phyloP scores from a whole-genome alignment of 306 rosid species.

The Prunus davidiana region DNA sequence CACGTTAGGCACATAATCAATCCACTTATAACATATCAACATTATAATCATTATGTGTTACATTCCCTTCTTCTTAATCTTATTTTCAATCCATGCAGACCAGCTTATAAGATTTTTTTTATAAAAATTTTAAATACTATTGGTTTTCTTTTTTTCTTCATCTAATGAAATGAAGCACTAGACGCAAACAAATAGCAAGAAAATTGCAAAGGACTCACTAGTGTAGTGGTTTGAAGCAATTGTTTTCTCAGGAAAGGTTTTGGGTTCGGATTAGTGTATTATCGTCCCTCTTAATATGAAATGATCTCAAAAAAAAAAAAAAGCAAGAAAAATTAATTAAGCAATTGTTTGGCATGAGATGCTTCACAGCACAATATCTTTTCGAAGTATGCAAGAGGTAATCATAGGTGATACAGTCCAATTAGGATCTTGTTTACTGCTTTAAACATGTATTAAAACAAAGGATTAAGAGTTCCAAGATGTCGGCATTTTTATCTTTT shows the following conservation, averaged over 20 bases:
- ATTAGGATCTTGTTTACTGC: slow-evolving; percentile 28
- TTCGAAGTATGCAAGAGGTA: slow-evolving; percentile 13
- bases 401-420: slow-evolving; percentile 30
- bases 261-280: no score
- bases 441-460: neutral
- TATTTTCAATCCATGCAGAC: slow-evolving; percentile 35
- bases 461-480: slow-evolving; percentile 39
- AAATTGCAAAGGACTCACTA: no score
- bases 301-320: neutral
- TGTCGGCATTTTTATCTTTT: slow-evolving; percentile 29
- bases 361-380: slow-evolving; percentile 1
- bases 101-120: no score
- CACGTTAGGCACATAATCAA: slow-evolving; percentile 58
- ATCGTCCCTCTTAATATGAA: neutral
- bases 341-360: slow-evolving; percentile 5
- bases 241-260: no score
- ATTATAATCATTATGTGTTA: slow-evolving; percentile 47
- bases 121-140: no score
- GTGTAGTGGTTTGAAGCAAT: no score
- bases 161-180: no score
- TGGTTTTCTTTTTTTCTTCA: no score
- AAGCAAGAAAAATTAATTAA: neutral
- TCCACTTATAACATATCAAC: slow-evolving; percentile 52
- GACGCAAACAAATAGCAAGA: no score
- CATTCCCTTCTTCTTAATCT: slow-evolving; percentile 25